Evolutionary conservation across 495 filamentous ascomycete genomes (phyloP).

Genomic region (Trichocladium antarcticum): DNA sequence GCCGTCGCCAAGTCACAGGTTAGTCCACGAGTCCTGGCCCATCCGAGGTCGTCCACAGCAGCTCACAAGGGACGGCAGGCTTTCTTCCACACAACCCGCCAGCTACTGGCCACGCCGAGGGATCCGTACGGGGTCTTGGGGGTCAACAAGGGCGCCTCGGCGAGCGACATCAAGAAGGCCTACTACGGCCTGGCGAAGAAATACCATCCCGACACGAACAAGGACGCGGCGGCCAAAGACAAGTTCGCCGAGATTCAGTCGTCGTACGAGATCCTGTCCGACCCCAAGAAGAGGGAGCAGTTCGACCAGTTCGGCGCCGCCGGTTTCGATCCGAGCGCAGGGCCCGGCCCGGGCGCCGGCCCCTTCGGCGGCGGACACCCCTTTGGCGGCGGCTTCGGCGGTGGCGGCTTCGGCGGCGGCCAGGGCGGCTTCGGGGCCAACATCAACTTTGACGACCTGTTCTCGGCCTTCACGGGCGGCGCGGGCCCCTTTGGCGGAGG

Average conservation of each 20-base stretch:
- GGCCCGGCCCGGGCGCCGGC: slow-evolving; percentile 55
- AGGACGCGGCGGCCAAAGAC: slow-evolving; percentile 81
- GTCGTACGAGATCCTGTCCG: slow-evolving; percentile 84
- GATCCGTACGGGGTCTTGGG: slow-evolving; percentile 83
- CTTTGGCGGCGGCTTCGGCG: slow-evolving; percentile 52
- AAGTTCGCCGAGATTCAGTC: slow-evolving; percentile 85
- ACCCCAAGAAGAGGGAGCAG: slow-evolving; percentile 80
- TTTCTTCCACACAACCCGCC: slow-evolving; percentile 61
- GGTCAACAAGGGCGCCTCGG: slow-evolving; percentile 66
- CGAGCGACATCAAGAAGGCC: slow-evolving; percentile 89
- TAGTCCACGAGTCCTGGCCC: slow-evolving; percentile 2
- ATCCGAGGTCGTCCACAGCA: background rate
- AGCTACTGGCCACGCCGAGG: slow-evolving; percentile 47
- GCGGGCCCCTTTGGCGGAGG: slow-evolving; percentile 40
- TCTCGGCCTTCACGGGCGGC: slow-evolving; percentile 69
- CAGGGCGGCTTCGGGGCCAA: slow-evolving; percentile 58
- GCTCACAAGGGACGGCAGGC: slow-evolving; percentile 1
- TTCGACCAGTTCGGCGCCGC: slow-evolving; percentile 85
- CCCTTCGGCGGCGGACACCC: slow-evolving; percentile 53
- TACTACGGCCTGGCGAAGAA: slow-evolving; percentile 99
- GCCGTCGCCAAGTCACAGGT: slow-evolving; percentile 11
- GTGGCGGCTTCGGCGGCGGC: slow-evolving; percentile 42
- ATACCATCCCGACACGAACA: slow-evolving; percentile 96
- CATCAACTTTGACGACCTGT: slow-evolving; percentile 92
- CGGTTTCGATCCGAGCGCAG: slow-evolving; percentile 70